Conservation (phyloP, 495 filamentous ascomycete genomes). For the Neurospora cerealis region DNA sequence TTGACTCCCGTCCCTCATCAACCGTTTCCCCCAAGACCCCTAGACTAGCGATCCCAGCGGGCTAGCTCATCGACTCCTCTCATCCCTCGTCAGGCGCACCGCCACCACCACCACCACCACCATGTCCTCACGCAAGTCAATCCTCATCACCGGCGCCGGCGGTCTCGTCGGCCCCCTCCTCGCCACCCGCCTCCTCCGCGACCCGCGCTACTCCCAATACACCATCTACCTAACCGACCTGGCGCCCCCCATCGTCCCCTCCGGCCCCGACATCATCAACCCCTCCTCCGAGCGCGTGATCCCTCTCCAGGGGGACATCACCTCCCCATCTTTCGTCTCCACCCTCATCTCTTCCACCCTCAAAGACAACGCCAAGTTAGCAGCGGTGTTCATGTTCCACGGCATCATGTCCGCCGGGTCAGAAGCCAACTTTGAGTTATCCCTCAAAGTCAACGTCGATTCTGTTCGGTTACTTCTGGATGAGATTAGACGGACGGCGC, state of each 20-base stretch:
- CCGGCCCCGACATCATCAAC: slow-evolving; percentile 29
- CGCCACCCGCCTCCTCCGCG: slow-evolving; percentile 50
- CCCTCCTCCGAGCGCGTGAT: slow-evolving; percentile 36
- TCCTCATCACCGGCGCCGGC: slow-evolving; percentile 64
- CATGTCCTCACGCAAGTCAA: slow-evolving; percentile 7
- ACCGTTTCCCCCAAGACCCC: background rate
- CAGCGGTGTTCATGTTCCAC: slow-evolving; percentile 68
- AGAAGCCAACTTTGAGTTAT: slow-evolving; percentile 67
- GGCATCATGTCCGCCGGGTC: slow-evolving; percentile 76
- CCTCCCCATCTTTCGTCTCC: slow-evolving; percentile 36
- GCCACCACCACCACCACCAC: slow-evolving; percentile 16
- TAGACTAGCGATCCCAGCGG: background rate
- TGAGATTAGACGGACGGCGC: slow-evolving; percentile 42
- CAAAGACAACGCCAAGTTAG: slow-evolving; percentile 30
- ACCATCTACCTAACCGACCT: slow-evolving; percentile 58
- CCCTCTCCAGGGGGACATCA: slow-evolving; percentile 54
- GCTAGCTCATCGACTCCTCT: background rate
- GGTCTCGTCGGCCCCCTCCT: slow-evolving; percentile 64
- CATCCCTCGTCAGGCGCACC: background rate
- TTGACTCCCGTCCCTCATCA: background rate
- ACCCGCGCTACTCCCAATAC: slow-evolving; percentile 28
- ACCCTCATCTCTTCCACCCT: slow-evolving; percentile 31
- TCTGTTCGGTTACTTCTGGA: slow-evolving; percentile 56
- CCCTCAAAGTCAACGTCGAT: slow-evolving; percentile 65
- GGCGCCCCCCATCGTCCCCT: slow-evolving; percentile 44